Evolutionary conservation across 2,329 filamentous ascomycete genomes (phyloP).

Genomic region (Diaporthe capsici): DNA sequence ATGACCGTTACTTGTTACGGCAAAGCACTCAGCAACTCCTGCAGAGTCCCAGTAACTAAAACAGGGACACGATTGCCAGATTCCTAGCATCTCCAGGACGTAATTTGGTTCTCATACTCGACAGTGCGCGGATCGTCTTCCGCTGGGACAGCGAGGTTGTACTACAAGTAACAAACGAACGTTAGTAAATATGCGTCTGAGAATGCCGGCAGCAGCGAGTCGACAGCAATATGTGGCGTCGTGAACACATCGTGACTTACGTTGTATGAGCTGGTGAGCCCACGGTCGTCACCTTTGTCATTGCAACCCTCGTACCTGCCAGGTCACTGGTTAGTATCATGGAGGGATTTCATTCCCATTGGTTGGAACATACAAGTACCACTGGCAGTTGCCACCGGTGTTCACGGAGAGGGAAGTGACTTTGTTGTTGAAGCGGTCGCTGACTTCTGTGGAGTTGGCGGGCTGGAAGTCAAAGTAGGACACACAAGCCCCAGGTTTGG

Average conservation of each 20-base stretch:
- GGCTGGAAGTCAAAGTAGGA: slow-evolving; percentile 24
- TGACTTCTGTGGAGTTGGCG: slow-evolving; percentile 10
- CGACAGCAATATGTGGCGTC: accelerated
- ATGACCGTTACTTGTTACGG: neutral
- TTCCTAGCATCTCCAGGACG: slow-evolving; percentile 23
- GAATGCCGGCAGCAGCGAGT: too few relatives aligned
- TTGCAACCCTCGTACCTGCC: slow-evolving; percentile 1
- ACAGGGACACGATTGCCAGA: too few relatives aligned
- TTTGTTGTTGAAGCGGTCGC: slow-evolving; percentile 25
- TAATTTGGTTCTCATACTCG: slow-evolving; percentile 15
- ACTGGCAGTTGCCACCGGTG: slow-evolving; percentile 11
- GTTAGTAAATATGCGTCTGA: neutral
- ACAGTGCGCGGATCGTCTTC: slow-evolving; percentile 1
- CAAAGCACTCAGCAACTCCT: neutral
- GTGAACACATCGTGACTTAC: neutral
- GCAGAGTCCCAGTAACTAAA: neutral
- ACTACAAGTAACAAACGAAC: neutral
- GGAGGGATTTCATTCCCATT: accelerated
- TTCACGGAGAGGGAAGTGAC: slow-evolving; percentile 6
- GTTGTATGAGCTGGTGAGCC: slow-evolving; percentile 3
- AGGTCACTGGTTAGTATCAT: neutral
- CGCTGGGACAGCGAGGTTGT: slow-evolving; percentile 2
- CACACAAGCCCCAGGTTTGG: slow-evolving; percentile 15
- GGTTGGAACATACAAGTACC: neutral
- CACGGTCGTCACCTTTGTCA: slow-evolving; percentile 21